Percentiles rank a stretch among this genome's conserved stretches.
Conservation (phyloP, 2,329 filamentous ascomycete species). For the Cercospora canescens region DNA sequence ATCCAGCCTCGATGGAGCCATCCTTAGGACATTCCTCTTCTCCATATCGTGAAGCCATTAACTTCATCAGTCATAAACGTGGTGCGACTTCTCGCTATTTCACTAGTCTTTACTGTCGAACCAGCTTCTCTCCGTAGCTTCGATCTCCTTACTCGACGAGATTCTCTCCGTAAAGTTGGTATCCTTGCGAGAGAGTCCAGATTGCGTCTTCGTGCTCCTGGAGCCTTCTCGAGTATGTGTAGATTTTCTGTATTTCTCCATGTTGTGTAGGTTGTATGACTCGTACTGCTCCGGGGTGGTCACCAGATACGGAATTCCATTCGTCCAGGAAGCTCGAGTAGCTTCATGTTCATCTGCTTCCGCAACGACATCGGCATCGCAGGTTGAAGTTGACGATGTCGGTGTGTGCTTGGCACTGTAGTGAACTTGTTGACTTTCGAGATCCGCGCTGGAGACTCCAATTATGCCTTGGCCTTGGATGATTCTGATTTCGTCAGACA, state of each 20-base stretch:
- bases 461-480: conserved; percentile 2
- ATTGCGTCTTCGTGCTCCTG: conserved; percentile 7
- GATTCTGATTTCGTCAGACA: conserved; percentile 18
- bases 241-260: conserved; percentile 24
- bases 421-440: background rate
- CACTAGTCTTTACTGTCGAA: background rate
- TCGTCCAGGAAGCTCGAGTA: background rate
- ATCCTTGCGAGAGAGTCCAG: background rate
- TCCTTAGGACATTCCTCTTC: background rate
- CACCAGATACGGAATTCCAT: conserved; percentile 7
- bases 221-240: conserved; percentile 1
- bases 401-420: conserved; percentile 6
- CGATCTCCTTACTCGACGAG: background rate
- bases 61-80: background rate
- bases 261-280: conserved; percentile 21
- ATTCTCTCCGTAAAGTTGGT: background rate
- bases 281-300: conserved; percentile 26
- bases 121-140: conserved; percentile 1
- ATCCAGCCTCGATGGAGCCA: background rate
- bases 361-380: background rate
- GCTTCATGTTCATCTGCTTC: background rate
- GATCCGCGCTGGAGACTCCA: conserved; percentile 1
- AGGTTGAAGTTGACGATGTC: conserved; percentile 1
- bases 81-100: background rate
- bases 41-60: background rate